Evolutionary conservation across 345 rosid species (phyloP), one percentile per base, ranked within the genome.

Genomic region (Erucastrum elatum): DNA sequence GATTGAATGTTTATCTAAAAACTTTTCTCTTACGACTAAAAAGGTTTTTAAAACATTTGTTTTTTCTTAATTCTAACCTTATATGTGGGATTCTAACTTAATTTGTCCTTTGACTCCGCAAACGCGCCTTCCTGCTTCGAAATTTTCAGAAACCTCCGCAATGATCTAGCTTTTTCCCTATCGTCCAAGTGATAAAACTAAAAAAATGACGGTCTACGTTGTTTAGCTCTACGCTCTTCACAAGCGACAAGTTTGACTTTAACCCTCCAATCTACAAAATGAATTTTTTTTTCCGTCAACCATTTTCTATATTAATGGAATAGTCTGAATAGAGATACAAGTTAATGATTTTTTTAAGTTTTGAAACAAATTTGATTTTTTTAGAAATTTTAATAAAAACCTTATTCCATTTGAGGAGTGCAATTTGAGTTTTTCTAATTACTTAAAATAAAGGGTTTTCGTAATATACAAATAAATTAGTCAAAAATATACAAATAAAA

Each of bases 161-260:
- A 33, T 39, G 4, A 10, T 61, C 61, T 5, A 30, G 33, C n/a
- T 46, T 61, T 39, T 61, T 77, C 64, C 0, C 1, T 12, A 26
- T 39, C 64, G 2, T 39, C 46, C 46, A 39, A 39, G 46, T 39
- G 12, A 39, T 39, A 39, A 4, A 39, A 39, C 46, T 39, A 39
- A 44, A 44, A 44, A 44, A 13, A 44, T 7, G 3, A 75, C 79
- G 68, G 68, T 17, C 3, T 8, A 12, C 49, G 59, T 76, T 17
- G 44, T 31, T 31, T 37, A 9, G n/a, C 51, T 49, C 39, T 34
- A 26, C n/a, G 27, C 26, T 61, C 26, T 46, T 15, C 49, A 49
- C 59, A 46, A 0, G 74, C 74, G 17, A 46, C 64, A 61, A 68
- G 39, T 62, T 62, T 69, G 31, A 66, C 59, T 66, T 56, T 49